These are phyloP conservation scores for Pyrus pyrifolia DNA, from an alignment of 306 rosid genomes.

Conservation along the genomic window DNA sequence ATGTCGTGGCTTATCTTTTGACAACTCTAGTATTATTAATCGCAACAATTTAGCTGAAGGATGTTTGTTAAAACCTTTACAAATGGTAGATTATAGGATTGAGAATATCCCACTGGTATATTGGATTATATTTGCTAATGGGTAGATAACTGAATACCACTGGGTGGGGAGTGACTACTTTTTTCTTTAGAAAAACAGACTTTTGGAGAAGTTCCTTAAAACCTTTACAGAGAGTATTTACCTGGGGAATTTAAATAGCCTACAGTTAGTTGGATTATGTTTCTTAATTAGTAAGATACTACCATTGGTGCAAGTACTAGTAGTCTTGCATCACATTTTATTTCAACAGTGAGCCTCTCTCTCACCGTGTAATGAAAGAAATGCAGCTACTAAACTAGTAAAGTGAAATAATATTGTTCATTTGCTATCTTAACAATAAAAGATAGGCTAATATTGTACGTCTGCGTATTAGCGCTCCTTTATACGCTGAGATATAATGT, in stretches of 20 bases:
- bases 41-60: not conserved
- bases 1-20: not conserved
- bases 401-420: not conserved
- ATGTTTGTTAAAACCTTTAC: too few relatives aligned
- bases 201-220: not conserved
- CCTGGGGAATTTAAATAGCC: too few relatives aligned
- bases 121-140: not conserved
- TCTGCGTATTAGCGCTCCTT: not conserved
- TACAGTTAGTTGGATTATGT: too few relatives aligned
- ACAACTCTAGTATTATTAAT: not conserved
- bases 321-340: not conserved
- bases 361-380: not conserved
- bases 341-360: not conserved
- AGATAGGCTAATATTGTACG: not conserved
- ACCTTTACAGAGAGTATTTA: too few relatives aligned
- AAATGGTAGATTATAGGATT: too few relatives aligned
- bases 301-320: not conserved
- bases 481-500: not conserved
- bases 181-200: not conserved
- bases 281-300: not conserved
- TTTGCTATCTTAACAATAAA: not conserved
- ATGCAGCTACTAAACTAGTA: not conserved
- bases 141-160: too few relatives aligned
- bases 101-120: too few relatives aligned
- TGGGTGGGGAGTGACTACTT: not conserved